Conservation (phyloP, 441 rosid genomes). For the Populus hybrid region DNA sequence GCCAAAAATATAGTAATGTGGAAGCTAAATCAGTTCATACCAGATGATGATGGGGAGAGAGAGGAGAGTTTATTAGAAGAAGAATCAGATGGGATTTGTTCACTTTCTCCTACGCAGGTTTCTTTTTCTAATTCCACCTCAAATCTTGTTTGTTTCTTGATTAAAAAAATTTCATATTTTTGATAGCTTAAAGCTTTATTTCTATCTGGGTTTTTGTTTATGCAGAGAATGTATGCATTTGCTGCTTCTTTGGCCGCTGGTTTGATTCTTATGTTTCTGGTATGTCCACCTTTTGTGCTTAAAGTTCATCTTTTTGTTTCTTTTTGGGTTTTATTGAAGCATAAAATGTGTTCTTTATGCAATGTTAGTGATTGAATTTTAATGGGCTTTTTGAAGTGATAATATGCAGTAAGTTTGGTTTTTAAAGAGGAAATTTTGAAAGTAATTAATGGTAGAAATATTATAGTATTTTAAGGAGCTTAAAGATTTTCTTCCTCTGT, state of each 20-base stretch:
- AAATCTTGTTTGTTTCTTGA: neutral
- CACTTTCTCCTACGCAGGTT: constrained; percentile 71
- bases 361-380: neutral
- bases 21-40: constrained; percentile 44
- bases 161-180: neutral
- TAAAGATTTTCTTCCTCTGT: neutral
- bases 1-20: constrained; percentile 22
- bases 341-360: neutral
- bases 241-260: constrained; percentile 63
- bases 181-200: neutral
- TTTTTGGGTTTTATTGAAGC: neutral
- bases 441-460: neutral
- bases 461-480: neutral
- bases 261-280: constrained; percentile 69
- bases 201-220: constrained; percentile 13
- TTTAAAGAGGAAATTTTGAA: neutral
- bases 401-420: neutral
- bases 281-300: constrained; percentile 19
- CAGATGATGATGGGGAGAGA: constrained; percentile 44
- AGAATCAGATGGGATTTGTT: constrained; percentile 59
- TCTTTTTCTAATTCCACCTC: neutral
- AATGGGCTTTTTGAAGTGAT: neutral
- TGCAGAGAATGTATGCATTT: constrained; percentile 71
- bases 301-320: neutral
- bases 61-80: constrained; percentile 48